These are phyloP conservation scores for Cladosporium sp. DNA, from an alignment of 2,329 filamentous ascomycete species.

Conservation along the genomic window DNA sequence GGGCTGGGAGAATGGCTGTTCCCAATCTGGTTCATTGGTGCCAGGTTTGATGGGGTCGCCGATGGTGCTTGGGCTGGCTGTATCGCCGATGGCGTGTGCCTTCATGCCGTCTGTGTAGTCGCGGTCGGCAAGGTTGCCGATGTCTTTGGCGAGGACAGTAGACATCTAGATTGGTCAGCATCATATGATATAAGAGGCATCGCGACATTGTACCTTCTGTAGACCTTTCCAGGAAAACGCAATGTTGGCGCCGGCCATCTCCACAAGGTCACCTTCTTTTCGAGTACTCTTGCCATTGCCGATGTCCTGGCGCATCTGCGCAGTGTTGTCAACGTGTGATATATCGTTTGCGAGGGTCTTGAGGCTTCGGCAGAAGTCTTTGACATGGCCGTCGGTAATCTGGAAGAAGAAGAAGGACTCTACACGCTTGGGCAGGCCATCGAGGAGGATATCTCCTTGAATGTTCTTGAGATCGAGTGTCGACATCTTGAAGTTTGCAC, in stretches of 20 bases:
- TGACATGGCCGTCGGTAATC: conserved; percentile 27
- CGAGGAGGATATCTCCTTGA: conserved; percentile 35
- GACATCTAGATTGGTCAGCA: conserved; percentile 24
- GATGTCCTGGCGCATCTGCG: conserved; percentile 29
- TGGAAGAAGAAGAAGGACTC: conserved; percentile 36
- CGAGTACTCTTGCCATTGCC: conserved; percentile 24
- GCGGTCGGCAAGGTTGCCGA: conserved; percentile 32
- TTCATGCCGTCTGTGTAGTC: conserved; percentile 43
- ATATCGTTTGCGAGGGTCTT: conserved; percentile 28
- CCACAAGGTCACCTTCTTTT: conserved; percentile 21
- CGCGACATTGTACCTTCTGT: conserved; percentile 27
- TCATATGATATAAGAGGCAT: neutral
- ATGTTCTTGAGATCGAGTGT: conserved; percentile 27
- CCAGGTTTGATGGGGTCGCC: conserved; percentile 36
- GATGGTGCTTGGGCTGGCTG: conserved; percentile 7
- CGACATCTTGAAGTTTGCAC: neutral
- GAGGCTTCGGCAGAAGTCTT: conserved; percentile 29
- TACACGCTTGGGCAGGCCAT: conserved; percentile 31
- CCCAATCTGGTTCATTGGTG: conserved; percentile 26
- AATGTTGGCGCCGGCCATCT: conserved; percentile 33
- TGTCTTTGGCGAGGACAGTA: conserved; percentile 34
- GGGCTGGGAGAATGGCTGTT: conserved; percentile 35
- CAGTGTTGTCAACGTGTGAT: conserved; percentile 28
- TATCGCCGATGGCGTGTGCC: conserved; percentile 28
- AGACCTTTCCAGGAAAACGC: conserved; percentile 33